Evolutionary conservation across 495 filamentous ascomycete species (phyloP), one percentile per base, ranked within the genome.

Genomic region (Penicillium mononematosum): DNA sequence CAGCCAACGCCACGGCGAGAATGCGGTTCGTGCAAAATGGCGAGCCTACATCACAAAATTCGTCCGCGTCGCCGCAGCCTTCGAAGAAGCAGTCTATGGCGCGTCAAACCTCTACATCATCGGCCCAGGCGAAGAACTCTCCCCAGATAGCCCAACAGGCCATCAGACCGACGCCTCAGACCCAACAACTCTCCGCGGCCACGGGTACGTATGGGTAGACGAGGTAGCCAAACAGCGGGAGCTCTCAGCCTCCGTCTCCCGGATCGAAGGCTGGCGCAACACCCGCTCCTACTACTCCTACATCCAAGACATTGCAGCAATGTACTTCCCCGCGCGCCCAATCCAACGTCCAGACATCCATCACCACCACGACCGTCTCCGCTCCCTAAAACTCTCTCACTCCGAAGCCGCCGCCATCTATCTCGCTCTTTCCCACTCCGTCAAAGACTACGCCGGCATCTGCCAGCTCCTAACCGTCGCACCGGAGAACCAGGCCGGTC

Each of bases 211-310:
- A 7, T 99, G 95, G 95, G 71, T 84, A 7, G 89, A 96, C 68
- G 90, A 96, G 46, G 70, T 73, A 10, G 78, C 86, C n/a, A 91
- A 89, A 69, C 83, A 87, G 61, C 85, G 84, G 48, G 95, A 98
- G 72, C 80, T 99, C 24, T 85, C 89, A 7, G 93, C 90, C 2
- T 96, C 93, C 29, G 90, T 95, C 32, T 88, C 87, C 53, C 79
- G 94, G 42, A 96, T 99, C 44, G 95, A 98, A 69, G 94, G 92
- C 39, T 99, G 94, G 94, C 81, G 95, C 53, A 91, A 88, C 51
- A 98, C 94, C 2, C 81, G 94, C 58, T 95, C 89, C 61, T 99
- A 98, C 66, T 96, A 95, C 71, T 90, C 87, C 42, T 97, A 91
- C 69, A 92, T 96, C 59, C 91, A 95, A 75, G 94, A 88, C 60